These are phyloP conservation scores for Fusarium foetens DNA, from an alignment of 2,329 filamentous ascomycete genomes.

Conservation along the genomic window DNA sequence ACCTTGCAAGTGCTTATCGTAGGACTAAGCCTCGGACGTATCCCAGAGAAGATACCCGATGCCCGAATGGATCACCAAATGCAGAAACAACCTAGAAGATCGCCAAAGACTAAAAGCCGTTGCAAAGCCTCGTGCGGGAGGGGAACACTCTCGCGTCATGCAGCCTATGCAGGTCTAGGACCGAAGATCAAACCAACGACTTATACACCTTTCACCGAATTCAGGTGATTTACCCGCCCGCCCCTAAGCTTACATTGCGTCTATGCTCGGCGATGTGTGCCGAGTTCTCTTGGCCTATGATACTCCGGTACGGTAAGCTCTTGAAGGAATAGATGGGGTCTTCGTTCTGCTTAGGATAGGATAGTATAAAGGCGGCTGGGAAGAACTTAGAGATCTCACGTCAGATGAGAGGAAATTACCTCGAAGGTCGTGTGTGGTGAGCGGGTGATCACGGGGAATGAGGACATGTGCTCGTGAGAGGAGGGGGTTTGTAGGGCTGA, in stretches of 20 bases:
- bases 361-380: background rate
- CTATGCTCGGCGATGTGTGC: constrained; percentile 27
- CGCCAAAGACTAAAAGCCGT: background rate
- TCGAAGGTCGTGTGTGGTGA: constrained; percentile 7
- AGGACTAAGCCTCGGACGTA: constrained; percentile 22
- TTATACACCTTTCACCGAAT: constrained; percentile 19
- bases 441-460: constrained; percentile 34
- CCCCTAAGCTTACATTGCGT: constrained; percentile 2
- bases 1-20: constrained; percentile 44
- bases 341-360: background rate
- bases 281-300: constrained; percentile 20
- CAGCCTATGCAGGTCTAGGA: constrained; percentile 17
- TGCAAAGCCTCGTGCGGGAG: background rate
- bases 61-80: background rate
- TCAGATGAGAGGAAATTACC: constrained; percentile 34
- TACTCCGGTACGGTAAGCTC: constrained; percentile 7
- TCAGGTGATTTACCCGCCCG: background rate
- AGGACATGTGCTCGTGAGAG: constrained; percentile 6
- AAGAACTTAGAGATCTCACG: constrained; percentile 42
- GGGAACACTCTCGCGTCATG: constrained; percentile 15
- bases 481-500: constrained; percentile 26
- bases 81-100: constrained; percentile 11
- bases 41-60: constrained; percentile 4
- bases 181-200: constrained; percentile 21
- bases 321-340: constrained; percentile 1